Percentiles rank a stretch among this genome's conserved stretches.
Conservation (phyloP, 768 basidiomycete genomes). For the Podaxis sp. region DNA sequence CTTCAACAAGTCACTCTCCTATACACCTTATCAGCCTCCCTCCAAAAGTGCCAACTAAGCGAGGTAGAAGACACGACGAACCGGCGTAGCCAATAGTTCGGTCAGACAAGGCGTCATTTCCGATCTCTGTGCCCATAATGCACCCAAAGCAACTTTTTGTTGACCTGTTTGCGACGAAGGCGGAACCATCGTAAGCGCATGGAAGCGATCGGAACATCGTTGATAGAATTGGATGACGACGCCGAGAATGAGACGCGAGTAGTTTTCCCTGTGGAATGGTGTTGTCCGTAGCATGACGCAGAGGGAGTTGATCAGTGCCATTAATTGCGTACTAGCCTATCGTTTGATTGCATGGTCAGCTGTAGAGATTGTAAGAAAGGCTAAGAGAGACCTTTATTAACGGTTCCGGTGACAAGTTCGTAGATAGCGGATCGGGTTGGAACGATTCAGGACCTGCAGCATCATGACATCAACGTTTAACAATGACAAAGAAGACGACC, state of each 20-base stretch:
- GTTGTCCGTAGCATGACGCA: constrained; percentile 89
- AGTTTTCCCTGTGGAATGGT: constrained; percentile 94
- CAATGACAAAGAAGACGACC: neutral
- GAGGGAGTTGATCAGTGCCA: constrained; percentile 88
- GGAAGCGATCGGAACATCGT: constrained; percentile 86
- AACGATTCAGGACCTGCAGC: constrained; percentile 79
- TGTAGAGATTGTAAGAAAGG: neutral
- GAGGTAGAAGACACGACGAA: constrained; percentile 30
- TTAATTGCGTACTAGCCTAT: constrained; percentile 80
- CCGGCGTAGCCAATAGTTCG: constrained; percentile 57
- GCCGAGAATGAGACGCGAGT: constrained; percentile 88
- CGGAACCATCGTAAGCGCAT: constrained; percentile 64
- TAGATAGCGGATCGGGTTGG: constrained; percentile 72
- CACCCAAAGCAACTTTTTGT: constrained; percentile 47
- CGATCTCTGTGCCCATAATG: constrained; percentile 83
- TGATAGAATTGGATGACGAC: constrained; percentile 97
- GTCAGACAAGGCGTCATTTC: constrained; percentile 76
- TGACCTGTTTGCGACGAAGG: constrained; percentile 19
- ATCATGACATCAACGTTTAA: neutral
- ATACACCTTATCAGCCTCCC: neutral
- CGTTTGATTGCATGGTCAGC: neutral
- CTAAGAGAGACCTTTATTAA: constrained; percentile 65
- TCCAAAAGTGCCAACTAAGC: neutral
- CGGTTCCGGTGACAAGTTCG: constrained; percentile 65
- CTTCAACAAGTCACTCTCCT: constrained; percentile 43